A percentile compares a stretch with the other conserved stretches of the same genome.
These are phyloP conservation scores for Jacaranda mimosifolia DNA, from an alignment of 257 asterid species.

Conservation along the genomic window DNA sequence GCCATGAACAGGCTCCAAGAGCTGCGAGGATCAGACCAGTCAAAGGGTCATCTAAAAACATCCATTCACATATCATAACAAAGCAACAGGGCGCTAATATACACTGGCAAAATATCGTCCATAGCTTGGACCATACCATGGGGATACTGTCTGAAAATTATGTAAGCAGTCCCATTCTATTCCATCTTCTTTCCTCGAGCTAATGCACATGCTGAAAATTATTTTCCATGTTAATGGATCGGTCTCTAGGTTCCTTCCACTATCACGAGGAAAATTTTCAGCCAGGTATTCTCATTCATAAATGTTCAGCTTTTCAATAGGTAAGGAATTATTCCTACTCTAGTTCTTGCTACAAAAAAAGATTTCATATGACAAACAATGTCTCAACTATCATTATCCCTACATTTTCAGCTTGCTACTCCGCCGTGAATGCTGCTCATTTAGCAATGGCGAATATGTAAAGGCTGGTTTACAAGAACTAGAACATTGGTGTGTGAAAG, in stretches of 20 bases:
- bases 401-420: conserved; percentile 73
- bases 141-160: conserved; percentile 69
- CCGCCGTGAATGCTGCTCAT: conserved; percentile 96
- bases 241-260: conserved; percentile 71
- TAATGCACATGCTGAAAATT: conserved; percentile 14
- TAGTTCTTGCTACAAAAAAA: background rate
- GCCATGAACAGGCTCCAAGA: conserved; percentile 80
- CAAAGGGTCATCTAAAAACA: conserved; percentile 73
- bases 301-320: conserved; percentile 97
- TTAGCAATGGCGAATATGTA: conserved; percentile 94
- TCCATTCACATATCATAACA: conserved; percentile 63
- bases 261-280: conserved; percentile 79
- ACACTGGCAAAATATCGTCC: conserved; percentile 86
- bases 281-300: conserved; percentile 93
- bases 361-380: conserved; percentile 27
- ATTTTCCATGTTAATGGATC: conserved; percentile 27
- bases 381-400: conserved; percentile 25
- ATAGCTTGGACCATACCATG: conserved; percentile 70
- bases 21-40: conserved; percentile 79
- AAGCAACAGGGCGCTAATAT: conserved; percentile 82
- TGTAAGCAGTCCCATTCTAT: conserved; percentile 52
- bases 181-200: conserved; percentile 33
- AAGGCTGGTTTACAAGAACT: conserved; percentile 91
- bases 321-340: conserved; percentile 50
- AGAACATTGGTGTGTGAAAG: conserved; percentile 81